Conservation (phyloP, 345 rosid genomes). For the Boechera stricta region DNA sequence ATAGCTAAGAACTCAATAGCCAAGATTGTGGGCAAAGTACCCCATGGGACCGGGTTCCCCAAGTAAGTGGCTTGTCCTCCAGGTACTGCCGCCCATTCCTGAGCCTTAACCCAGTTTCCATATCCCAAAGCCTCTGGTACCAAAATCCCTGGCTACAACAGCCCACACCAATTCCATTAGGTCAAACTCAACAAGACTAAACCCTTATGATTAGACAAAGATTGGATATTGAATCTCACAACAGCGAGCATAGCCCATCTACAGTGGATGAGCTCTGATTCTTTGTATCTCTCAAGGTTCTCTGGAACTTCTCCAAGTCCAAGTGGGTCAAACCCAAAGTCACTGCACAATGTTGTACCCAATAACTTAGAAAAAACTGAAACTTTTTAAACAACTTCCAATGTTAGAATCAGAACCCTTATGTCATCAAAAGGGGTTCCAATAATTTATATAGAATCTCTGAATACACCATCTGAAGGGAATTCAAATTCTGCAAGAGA, state of each 20-base stretch:
- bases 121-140: slow-evolving; percentile 91
- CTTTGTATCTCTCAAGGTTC: slow-evolving; percentile 97
- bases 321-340: slow-evolving; percentile 98
- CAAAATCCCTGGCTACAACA: slow-evolving; percentile 83
- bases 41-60: slow-evolving; percentile 97
- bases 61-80: slow-evolving; percentile 98
- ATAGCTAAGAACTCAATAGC: slow-evolving; percentile 86
- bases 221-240: slow-evolving; percentile 57
- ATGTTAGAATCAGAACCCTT: neutral
- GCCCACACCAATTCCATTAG: slow-evolving; percentile 16
- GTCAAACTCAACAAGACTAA: neutral
- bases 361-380: slow-evolving; percentile 5
- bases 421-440: neutral
- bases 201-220: neutral
- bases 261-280: slow-evolving; percentile 94
- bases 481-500: slow-evolving; percentile 4
- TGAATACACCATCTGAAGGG: neutral
- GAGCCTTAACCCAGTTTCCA: slow-evolving; percentile 99
- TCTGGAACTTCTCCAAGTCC: slow-evolving; percentile 92
- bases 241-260: slow-evolving; percentile 99
- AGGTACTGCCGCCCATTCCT: slow-evolving; percentile 95
- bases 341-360: slow-evolving; percentile 52
- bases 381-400: neutral
- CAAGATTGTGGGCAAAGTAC: slow-evolving; percentile 85
- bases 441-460: neutral